Evolutionary conservation across 2,329 filamentous ascomycete genomes (phyloP), one percentile per base, ranked within the genome.

Genomic region (Cytospora schulzeri): DNA sequence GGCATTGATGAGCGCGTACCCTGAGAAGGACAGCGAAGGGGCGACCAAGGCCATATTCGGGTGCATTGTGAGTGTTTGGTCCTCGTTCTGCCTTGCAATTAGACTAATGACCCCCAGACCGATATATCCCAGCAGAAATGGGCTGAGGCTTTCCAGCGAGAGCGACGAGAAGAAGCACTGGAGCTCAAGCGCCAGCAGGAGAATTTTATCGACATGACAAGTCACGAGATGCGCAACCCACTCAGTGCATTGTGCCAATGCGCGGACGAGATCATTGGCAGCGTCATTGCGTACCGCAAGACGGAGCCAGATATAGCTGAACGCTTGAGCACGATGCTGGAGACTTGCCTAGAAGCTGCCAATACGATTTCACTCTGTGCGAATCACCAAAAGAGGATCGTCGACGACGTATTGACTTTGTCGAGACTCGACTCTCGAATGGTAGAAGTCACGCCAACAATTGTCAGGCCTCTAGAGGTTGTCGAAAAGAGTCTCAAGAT

Each of bases 91-190:
- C 45, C 11, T 22, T 14, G 5, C 45, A 48, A 4, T 48, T 5
- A 48, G 24, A n/a, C 45, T 48, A 48, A 48, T 9, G 5, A 41
- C 11, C n/a, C 11, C 22, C n/a, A 48, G 45, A 94, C 91, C 0
- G 91, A 96, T 71, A 96, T 96, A 68, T 92, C 90, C 22, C 86
- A 90, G 61, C 91, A 95, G 73, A 96, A 96, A 74, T 89, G 89
- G 81, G 91, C 92, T 1, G 92, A 96, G 75, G 88, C 89, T 55
- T 87, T 92, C 38, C 91, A 96, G 74, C 91, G 85, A 70, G 84
- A 88, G 53, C 87, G 91, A 64, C 89, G 91, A 71, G 86, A 93
- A 71, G 91, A 95, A 73, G 92, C 91, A 0, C 86, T 93, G 2
- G 90, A 94, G 73, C 82, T 93, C 66, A 95, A 95, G 75, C 82